Conservation (phyloP, 352 stramenopile species). For the Plasmopara viticola region DNA sequence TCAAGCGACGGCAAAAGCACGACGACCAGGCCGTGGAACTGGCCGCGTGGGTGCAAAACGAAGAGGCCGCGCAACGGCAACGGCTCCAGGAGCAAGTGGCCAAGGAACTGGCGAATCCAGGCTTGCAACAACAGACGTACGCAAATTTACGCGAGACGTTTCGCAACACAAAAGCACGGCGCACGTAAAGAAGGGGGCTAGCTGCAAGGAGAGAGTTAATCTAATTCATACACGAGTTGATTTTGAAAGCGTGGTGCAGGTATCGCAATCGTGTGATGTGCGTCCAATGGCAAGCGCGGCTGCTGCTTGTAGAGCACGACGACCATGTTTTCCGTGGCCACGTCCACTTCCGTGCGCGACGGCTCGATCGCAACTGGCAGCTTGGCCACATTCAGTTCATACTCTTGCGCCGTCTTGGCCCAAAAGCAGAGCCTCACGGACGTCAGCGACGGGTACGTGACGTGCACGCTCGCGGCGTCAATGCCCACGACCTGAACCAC, state of each 20-base stretch:
- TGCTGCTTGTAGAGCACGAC: conserved; percentile 48
- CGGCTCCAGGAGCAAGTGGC: conserved; percentile 59
- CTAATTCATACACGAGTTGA: conserved; percentile 62
- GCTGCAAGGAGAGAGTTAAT: too few species aligned
- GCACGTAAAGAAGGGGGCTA: conserved; percentile 15
- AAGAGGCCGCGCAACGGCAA: conserved; percentile 38
- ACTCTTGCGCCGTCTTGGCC: conserved; percentile 11
- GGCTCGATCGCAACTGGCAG: conserved; percentile 29
- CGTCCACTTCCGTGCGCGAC: conserved; percentile 32
- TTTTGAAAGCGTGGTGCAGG: conserved; percentile 54
- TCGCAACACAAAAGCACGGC: conserved; percentile 34
- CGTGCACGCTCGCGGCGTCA: conserved; percentile 29
- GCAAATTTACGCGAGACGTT: conserved; percentile 63
- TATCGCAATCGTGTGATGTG: neutral
- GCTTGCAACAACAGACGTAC: conserved; percentile 61
- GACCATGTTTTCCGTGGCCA: conserved; percentile 70
- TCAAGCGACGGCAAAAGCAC: conserved; percentile 62
- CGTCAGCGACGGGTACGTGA: conserved; percentile 29
- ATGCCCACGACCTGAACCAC: conserved; percentile 38
- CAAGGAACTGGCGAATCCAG: conserved; percentile 54
- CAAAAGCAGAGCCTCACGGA: conserved; percentile 35
- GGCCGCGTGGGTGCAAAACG: neutral
- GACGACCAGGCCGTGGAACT: neutral
- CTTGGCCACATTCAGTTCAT: conserved; percentile 28
- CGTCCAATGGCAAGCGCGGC: neutral